Percentiles rank a stretch among this genome's conserved stretches.
Conservation (phyloP, 495 filamentous ascomycete genomes). For the Lasiosphaeris hirsuta region DNA sequence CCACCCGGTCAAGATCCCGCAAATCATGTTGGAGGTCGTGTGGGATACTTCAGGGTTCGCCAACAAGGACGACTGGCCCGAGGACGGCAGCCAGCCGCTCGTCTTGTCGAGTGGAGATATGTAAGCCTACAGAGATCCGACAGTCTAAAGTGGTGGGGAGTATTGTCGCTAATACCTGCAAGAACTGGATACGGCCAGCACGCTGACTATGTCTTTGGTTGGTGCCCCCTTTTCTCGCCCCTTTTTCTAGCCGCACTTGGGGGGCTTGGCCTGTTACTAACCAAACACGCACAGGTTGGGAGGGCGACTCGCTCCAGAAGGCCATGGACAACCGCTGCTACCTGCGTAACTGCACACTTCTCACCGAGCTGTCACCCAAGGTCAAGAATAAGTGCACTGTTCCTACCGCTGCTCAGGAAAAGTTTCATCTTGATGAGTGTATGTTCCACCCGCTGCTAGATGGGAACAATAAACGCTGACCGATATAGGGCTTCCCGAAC, state of each 20-base stretch:
- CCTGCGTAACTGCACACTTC: slow-evolving; percentile 29
- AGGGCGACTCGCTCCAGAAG: slow-evolving; percentile 36
- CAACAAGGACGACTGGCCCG: slow-evolving; percentile 39
- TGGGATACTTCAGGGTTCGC: slow-evolving; percentile 40
- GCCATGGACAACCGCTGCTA: slow-evolving; percentile 44
- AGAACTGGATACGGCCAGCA: slow-evolving; percentile 41
- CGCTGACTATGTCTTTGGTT: slow-evolving; percentile 45
- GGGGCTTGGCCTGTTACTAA: too few species aligned
- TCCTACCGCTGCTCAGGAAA: slow-evolving; percentile 33
- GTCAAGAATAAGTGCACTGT: slow-evolving; percentile 36
- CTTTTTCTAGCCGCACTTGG: too few species aligned
- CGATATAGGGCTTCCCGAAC: too few species aligned
- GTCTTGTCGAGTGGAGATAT: slow-evolving; percentile 38
- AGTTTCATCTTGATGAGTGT: slow-evolving; percentile 39
- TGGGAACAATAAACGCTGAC: too few species aligned
- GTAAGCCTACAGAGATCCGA: slow-evolving; percentile 18
- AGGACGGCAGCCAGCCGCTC: slow-evolving; percentile 40
- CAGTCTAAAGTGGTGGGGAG: not conserved
- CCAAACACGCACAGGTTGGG: slow-evolving; percentile 20
- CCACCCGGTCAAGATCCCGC: slow-evolving; percentile 40
- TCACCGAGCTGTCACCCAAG: slow-evolving; percentile 28
- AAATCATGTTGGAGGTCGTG: slow-evolving; percentile 36
- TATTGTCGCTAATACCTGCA: not conserved
- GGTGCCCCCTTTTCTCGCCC: too few species aligned
- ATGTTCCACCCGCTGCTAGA: slow-evolving; percentile 9